Conservation (phyloP, 2,329 filamentous ascomycete species). For the Torrubiella hemipterigena region DNA sequence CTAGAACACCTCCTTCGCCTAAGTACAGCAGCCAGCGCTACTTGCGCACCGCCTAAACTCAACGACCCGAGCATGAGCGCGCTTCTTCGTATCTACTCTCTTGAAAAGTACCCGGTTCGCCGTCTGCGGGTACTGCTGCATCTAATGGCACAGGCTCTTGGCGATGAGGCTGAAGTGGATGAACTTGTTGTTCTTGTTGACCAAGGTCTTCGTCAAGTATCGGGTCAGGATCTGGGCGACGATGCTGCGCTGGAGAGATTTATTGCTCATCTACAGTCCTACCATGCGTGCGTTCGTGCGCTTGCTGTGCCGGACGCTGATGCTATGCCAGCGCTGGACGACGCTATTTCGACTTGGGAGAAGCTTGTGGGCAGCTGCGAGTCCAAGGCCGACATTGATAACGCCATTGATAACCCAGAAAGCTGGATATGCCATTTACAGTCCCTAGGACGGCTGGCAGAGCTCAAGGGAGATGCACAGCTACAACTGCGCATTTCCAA, state of each 20-base stretch:
- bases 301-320: conserved; percentile 24
- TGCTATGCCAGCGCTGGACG: conserved; percentile 18
- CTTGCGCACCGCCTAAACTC: conserved; percentile 23
- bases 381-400: conserved; percentile 27
- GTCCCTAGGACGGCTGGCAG: conserved; percentile 37
- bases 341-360: conserved; percentile 32
- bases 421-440: conserved; percentile 36
- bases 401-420: conserved; percentile 35
- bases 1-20: conserved; percentile 49
- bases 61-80: conserved; percentile 33
- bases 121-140: conserved; percentile 38
- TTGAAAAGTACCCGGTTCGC: conserved; percentile 38
- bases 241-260: conserved; percentile 32
- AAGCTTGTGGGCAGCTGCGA: conserved; percentile 24
- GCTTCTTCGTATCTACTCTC: conserved; percentile 36
- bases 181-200: conserved; percentile 27
- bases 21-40: conserved; percentile 23
- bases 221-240: conserved; percentile 25
- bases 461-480: conserved; percentile 34
- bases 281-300: conserved; percentile 30
- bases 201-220: conserved; percentile 21
- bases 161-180: conserved; percentile 24
- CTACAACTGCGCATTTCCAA: conserved; percentile 25
- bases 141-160: conserved; percentile 36
- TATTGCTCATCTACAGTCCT: conserved; percentile 34